Conservation (phyloP, 2,329 filamentous ascomycete species). For the Aspergillus aculeatus region DNA sequence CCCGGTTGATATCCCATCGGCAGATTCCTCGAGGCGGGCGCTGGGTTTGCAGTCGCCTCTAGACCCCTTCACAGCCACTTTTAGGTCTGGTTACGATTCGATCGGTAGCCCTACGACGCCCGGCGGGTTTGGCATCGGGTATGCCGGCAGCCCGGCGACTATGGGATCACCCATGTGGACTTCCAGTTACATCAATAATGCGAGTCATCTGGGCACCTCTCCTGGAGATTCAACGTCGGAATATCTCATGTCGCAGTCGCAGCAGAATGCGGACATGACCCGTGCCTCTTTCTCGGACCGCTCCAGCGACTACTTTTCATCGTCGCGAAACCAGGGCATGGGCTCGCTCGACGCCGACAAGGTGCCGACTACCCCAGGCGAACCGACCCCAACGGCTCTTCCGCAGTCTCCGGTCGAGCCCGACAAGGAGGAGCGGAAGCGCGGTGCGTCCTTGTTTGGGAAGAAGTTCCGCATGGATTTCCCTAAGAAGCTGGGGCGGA, state of each 20-base stretch:
- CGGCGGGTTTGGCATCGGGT: slow-evolving; percentile 73
- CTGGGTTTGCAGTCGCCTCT: slow-evolving; percentile 29
- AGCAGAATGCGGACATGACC: slow-evolving; percentile 49
- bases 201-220: slow-evolving; percentile 34
- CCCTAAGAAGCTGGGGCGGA: slow-evolving; percentile 77
- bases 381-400: slow-evolving; percentile 46
- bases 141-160: slow-evolving; percentile 64
- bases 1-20: slow-evolving; percentile 58
- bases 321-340: slow-evolving; percentile 47
- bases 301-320: slow-evolving; percentile 73
- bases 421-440: slow-evolving; percentile 62
- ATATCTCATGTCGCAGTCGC: slow-evolving; percentile 52
- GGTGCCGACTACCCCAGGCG: slow-evolving; percentile 45
- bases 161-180: slow-evolving; percentile 33
- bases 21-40: slow-evolving; percentile 25
- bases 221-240: slow-evolving; percentile 32
- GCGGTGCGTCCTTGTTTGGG: slow-evolving; percentile 64
- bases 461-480: slow-evolving; percentile 77
- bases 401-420: slow-evolving; percentile 55
- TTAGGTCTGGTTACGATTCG: slow-evolving; percentile 62
- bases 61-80: slow-evolving; percentile 51
- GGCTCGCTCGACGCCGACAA: slow-evolving; percentile 52
- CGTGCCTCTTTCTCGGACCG: slow-evolving; percentile 60
- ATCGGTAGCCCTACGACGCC: slow-evolving; percentile 66
- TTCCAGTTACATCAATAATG: slow-evolving; percentile 16